These are phyloP conservation scores for Populus hybrid DNA, from an alignment of 441 rosid species.

Conservation along the genomic window DNA sequence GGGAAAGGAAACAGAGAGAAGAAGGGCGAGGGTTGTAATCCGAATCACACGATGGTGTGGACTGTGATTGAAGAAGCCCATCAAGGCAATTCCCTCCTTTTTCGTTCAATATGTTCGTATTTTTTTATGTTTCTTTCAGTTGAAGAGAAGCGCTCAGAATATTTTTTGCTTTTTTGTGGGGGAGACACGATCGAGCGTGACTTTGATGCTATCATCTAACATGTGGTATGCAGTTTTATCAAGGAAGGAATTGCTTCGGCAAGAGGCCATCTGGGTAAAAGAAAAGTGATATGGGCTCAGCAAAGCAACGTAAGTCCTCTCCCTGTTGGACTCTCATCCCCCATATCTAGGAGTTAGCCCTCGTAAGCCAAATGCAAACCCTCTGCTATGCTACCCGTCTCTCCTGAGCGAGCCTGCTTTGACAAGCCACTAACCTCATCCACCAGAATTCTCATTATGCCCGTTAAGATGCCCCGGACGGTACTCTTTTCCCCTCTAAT, in stretches of 20 bases:
- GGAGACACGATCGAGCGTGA: background rate
- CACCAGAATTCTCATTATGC: background rate
- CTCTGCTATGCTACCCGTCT: background rate
- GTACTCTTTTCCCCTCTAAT: background rate
- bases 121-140: background rate
- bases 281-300: slow-evolving; percentile 31
- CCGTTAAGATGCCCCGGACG: background rate
- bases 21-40: no score
- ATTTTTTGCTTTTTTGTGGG: background rate
- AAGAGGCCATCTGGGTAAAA: slow-evolving; percentile 19
- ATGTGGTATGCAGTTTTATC: slow-evolving; percentile 14
- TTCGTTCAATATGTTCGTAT: background rate
- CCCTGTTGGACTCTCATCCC: slow-evolving; percentile 21
- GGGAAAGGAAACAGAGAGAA: no score
- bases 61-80: no score
- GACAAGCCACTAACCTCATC: background rate
- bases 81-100: no score
- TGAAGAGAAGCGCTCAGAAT: background rate
- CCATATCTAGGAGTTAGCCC: slow-evolving; percentile 21
- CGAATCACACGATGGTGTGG: no score
- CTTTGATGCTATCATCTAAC: background rate
- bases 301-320: slow-evolving; percentile 39
- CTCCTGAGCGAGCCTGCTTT: background rate
- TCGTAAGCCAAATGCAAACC: background rate
- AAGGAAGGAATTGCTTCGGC: slow-evolving; percentile 68